A percentile compares a stretch with the other conserved stretches of the same genome.
Conservation (phyloP, 306 rosid species). For the Vachellia collinsii region DNA sequence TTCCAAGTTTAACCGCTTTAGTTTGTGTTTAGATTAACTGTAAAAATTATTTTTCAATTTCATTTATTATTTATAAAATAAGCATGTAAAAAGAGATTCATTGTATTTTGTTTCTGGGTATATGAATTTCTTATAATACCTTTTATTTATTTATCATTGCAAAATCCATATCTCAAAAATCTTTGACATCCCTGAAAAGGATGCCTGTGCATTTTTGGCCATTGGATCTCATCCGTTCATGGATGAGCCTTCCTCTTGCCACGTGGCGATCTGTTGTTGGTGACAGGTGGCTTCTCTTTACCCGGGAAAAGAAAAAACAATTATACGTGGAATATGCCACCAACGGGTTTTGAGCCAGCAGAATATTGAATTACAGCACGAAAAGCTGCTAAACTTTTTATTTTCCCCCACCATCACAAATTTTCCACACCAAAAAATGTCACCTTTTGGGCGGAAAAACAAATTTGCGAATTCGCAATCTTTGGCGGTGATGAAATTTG, state of each 20-base stretch:
- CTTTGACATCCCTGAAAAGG: background rate
- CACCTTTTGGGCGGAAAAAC: background rate
- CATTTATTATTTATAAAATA: too few relatives aligned
- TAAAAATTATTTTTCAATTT: too few relatives aligned
- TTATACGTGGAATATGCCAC: background rate
- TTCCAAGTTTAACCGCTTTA: too few relatives aligned
- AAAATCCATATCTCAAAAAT: too few relatives aligned
- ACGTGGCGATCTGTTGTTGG: background rate
- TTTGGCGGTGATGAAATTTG: background rate
- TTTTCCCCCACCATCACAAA: background rate
- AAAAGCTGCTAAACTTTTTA: background rate
- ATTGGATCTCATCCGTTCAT: background rate
- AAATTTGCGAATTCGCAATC: conserved; percentile 4
- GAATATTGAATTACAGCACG: background rate
- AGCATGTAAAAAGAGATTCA: too few relatives aligned
- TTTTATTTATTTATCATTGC: too few relatives aligned
- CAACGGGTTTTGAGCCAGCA: background rate
- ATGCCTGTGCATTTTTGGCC: background rate
- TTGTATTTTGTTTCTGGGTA: too few relatives aligned
- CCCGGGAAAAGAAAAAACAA: background rate
- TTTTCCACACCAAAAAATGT: background rate
- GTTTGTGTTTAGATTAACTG: too few relatives aligned
- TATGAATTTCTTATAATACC: too few relatives aligned
- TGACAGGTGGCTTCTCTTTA: background rate
- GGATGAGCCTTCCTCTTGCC: background rate